Evolutionary conservation across 208 protist genomes (phyloP).

Genomic region (Perkinsela sp.): DNA sequence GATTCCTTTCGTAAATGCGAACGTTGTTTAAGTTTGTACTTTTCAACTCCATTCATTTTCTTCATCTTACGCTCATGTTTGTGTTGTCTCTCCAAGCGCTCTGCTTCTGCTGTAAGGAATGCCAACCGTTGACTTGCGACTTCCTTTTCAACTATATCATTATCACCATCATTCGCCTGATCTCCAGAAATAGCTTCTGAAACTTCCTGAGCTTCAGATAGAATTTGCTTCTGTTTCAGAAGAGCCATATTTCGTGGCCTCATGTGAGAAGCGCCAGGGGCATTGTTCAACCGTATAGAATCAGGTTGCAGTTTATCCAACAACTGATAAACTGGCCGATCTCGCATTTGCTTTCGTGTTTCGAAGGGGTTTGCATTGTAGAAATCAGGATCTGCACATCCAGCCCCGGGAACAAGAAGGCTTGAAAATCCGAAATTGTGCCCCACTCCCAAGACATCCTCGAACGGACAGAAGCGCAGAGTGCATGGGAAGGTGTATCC

Average conservation of each 20-base stretch:
- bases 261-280: neutral
- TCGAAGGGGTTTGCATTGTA: conserved; percentile 73
- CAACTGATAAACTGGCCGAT: conserved; percentile 40
- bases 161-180: neutral
- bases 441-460: conserved; percentile 59
- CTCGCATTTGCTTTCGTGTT: conserved; percentile 54
- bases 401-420: conserved; percentile 49
- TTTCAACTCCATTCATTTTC: neutral
- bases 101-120: neutral
- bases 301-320: conserved; percentile 71
- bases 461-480: conserved; percentile 54
- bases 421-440: conserved; percentile 56
- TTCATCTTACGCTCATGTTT: neutral
- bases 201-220: neutral
- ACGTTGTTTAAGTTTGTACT: neutral
- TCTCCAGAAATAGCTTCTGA: neutral
- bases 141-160: neutral
- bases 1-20: neutral
- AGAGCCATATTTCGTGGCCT: neutral
- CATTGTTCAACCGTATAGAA: conserved; percentile 14
- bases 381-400: conserved; percentile 66
- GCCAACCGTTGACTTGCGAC: neutral
- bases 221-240: neutral
- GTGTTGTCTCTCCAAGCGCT: neutral
- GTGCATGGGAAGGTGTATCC: conserved; percentile 26